Evolutionary conservation across 2,329 filamentous ascomycete species (phyloP).

Genomic region (Trichoderma cornu-damae): DNA sequence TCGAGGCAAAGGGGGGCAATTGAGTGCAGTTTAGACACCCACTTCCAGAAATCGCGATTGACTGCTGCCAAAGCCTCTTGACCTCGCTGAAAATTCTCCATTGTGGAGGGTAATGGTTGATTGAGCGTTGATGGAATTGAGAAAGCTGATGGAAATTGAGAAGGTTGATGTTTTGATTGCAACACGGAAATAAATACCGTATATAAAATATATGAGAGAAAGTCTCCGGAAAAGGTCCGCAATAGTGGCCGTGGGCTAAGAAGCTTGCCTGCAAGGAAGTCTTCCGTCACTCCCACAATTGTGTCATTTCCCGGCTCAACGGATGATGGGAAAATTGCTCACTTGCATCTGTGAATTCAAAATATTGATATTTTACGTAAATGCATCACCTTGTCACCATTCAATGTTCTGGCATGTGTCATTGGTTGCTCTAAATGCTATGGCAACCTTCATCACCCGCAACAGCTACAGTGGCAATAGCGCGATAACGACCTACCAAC

Average conservation of each 20-base stretch:
- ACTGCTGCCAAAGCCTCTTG: not conserved
- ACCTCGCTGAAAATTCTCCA: not conserved
- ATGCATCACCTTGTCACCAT: too few species aligned
- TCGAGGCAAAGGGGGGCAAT: not conserved
- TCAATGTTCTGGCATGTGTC: not conserved
- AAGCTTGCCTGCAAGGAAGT: not conserved
- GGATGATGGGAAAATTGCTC: not conserved
- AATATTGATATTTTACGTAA: not conserved
- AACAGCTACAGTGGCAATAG: not conserved
- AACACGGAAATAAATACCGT: not conserved
- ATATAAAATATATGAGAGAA: not conserved
- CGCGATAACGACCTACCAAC: not conserved
- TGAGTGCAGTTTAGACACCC: not conserved
- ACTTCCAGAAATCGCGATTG: slow-evolving; percentile 9
- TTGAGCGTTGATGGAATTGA: not conserved
- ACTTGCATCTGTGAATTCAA: not conserved
- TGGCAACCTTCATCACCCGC: too few species aligned
- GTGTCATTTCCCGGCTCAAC: not conserved
- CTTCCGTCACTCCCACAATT: not conserved
- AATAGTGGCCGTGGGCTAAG: not conserved
- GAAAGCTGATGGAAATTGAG: not conserved
- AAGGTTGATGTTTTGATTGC: not conserved
- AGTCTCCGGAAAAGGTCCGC: slow-evolving; percentile 13
- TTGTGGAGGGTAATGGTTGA: not conserved
- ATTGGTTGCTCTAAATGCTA: not conserved